Evolutionary conservation across 2,329 filamentous ascomycete genomes (phyloP).

Genomic region (Sarocladiaceae sp.): DNA sequence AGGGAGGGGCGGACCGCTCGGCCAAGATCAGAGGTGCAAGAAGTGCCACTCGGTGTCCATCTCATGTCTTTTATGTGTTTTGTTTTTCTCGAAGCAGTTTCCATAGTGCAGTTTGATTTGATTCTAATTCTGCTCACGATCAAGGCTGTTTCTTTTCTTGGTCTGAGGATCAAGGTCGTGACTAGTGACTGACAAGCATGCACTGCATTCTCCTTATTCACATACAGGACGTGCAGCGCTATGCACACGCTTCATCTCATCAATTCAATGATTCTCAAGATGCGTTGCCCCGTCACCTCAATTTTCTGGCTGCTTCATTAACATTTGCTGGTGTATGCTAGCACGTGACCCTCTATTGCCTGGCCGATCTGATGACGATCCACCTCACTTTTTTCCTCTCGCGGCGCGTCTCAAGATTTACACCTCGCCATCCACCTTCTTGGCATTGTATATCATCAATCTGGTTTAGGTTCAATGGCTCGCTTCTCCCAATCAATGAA

Average conservation of each 20-base stretch:
- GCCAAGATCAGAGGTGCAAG: neutral
- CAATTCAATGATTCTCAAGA: no score
- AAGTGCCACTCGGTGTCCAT: slow-evolving; percentile 3
- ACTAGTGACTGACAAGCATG: no score
- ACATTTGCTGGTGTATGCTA: neutral
- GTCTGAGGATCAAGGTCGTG: no score
- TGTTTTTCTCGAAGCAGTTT: neutral
- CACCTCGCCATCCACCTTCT: neutral
- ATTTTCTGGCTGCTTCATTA: neutral
- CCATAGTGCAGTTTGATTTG: slow-evolving; percentile 1
- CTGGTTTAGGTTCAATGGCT: neutral
- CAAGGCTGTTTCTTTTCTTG: no score
- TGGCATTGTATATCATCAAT: neutral
- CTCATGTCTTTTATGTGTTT: neutral
- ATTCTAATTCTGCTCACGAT: neutral
- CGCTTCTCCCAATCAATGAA: neutral
- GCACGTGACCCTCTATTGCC: slow-evolving; percentile 1
- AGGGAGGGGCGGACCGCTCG: no score
- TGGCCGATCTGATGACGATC: neutral
- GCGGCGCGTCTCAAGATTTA: slow-evolving; percentile 1
- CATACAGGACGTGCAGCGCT: no score
- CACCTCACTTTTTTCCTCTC: slow-evolving; percentile 5
- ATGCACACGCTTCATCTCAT: no score
- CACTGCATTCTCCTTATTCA: no score
- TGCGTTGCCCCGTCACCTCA: no score